Evolutionary conservation across 1,139 yeast genomes (phyloP).

Genomic region (Saccharomyces pastorianus): DNA sequence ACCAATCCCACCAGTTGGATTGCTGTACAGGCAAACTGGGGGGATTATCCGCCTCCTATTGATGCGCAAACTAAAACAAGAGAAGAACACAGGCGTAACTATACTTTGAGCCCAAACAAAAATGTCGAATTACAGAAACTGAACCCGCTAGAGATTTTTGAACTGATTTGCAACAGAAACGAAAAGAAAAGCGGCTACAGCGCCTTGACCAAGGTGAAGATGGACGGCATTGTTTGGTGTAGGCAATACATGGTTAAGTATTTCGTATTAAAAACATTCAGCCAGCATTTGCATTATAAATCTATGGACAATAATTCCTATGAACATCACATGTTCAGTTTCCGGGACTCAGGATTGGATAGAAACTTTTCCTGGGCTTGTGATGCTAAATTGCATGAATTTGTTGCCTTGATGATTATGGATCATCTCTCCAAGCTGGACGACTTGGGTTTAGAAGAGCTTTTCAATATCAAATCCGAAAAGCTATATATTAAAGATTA

Average conservation of each 20-base stretch:
- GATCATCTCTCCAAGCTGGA: constrained; percentile 22
- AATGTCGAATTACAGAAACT: constrained; percentile 13
- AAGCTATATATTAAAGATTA: constrained; percentile 5
- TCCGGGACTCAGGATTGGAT: constrained; percentile 27
- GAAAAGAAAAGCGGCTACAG: constrained; percentile 2
- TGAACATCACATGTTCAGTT: constrained; percentile 14
- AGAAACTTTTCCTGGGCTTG: constrained; percentile 28
- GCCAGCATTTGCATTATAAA: background rate
- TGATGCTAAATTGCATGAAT: constrained; percentile 20
- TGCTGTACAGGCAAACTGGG: constrained; percentile 5
- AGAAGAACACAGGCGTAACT: constrained; percentile 11
- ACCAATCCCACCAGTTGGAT: constrained; percentile 12
- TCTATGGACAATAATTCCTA: constrained; percentile 1
- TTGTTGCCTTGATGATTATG: constrained; percentile 19
- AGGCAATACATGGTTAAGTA: constrained; percentile 24
- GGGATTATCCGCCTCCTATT: constrained; percentile 21
- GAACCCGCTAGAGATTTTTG: constrained; percentile 18
- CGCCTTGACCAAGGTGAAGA: constrained; percentile 10
- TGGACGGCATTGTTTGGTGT: constrained; percentile 27
- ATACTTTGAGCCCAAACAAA: constrained; percentile 6
- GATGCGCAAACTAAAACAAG: constrained; percentile 17
- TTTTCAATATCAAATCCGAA: constrained; percentile 20
- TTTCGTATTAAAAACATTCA: constrained; percentile 15
- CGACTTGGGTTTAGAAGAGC: constrained; percentile 18
- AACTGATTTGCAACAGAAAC: constrained; percentile 6